Percentiles rank a stretch among this genome's conserved stretches.
Evolutionary conservation across 176 grass and related monocot genomes (phyloP).

Genomic region (Cenchrus americanus): DNA sequence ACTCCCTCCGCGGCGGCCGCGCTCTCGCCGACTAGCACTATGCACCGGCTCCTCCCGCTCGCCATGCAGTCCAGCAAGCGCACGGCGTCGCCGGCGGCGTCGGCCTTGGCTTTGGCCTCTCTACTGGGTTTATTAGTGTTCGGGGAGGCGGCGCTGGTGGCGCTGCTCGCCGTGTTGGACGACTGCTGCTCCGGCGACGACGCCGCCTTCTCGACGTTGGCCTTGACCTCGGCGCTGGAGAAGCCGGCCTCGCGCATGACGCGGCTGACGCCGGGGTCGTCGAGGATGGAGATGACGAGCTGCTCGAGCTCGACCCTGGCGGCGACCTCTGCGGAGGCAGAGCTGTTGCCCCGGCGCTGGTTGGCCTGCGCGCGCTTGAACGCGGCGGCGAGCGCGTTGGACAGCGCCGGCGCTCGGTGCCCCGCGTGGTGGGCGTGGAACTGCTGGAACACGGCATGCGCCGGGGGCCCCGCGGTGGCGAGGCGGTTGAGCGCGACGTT

Average conservation of each 20-base stretch:
- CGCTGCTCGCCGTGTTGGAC: background rate
- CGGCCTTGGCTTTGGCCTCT: background rate
- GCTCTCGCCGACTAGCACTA: conserved; percentile 64
- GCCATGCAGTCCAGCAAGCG: conserved; percentile 60
- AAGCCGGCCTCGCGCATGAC: conserved; percentile 97
- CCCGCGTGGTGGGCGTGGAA: conserved; percentile 4
- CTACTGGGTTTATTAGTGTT: background rate
- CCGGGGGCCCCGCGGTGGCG: conserved; percentile 41
- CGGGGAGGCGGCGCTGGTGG: background rate
- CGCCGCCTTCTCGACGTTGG: conserved; percentile 63
- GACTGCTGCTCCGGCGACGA: background rate
- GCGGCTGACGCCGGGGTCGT: conserved; percentile 93
- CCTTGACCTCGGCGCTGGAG: conserved; percentile 81
- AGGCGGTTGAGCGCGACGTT: conserved; percentile 77
- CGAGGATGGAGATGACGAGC: conserved; percentile 94
- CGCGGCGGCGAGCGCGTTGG: conserved; percentile 85
- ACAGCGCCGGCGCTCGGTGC: conserved; percentile 45
- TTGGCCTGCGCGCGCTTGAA: conserved; percentile 50
- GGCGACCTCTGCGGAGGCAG: background rate
- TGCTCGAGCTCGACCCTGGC: conserved; percentile 87
- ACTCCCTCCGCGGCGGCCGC: conserved; percentile 35
- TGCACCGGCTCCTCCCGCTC: conserved; percentile 37
- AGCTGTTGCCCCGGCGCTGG: conserved; percentile 14
- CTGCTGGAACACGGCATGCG: conserved; percentile 18
- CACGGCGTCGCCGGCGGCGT: conserved; percentile 42